A percentile compares a stretch with the other conserved stretches of the same genome.
Evolutionary conservation across 345 rosid species (phyloP).

Genomic region (Eucalyptus dawsonii): DNA sequence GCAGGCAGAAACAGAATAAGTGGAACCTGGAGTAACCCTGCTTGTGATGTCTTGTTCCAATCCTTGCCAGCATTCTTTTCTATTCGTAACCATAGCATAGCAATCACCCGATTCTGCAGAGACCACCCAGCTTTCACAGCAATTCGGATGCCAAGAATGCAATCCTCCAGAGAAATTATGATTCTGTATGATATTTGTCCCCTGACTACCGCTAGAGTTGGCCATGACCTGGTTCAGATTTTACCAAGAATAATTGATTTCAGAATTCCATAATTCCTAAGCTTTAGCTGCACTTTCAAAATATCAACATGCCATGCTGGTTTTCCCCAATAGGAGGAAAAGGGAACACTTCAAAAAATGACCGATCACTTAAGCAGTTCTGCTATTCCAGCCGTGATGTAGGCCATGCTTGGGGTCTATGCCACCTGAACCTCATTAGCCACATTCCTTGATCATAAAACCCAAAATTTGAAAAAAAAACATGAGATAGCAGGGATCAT

Average conservation of each 20-base stretch:
- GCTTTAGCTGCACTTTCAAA: not conserved
- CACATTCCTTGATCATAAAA: not conserved
- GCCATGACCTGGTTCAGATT: conserved; percentile 10
- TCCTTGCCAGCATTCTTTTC: conserved; percentile 91
- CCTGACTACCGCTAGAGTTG: not conserved
- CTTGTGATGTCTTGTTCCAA: conserved; percentile 83
- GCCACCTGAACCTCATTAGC: not conserved
- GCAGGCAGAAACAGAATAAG: conserved; percentile 53
- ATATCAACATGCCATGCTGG: not conserved
- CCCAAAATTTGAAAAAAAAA: not conserved
- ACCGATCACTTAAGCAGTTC: not conserved
- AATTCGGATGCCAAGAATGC: conserved; percentile 59
- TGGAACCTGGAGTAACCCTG: conserved; percentile 38
- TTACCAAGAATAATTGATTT: not conserved
- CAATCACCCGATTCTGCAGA: conserved; percentile 21
- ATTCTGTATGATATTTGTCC: conserved; percentile 45
- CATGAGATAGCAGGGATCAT: not conserved
- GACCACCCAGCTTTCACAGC: conserved; percentile 59
- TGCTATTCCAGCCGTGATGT: not conserved
- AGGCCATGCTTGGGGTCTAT: not conserved
- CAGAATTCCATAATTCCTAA: not conserved
- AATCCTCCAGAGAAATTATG: conserved; percentile 74
- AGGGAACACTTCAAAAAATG: not conserved
- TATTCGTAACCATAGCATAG: conserved; percentile 67
- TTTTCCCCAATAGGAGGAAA: not conserved